phyloP scores from a whole-genome alignment of 2,329 filamentous ascomycete genomes.

The Penicillium sp. region DNA sequence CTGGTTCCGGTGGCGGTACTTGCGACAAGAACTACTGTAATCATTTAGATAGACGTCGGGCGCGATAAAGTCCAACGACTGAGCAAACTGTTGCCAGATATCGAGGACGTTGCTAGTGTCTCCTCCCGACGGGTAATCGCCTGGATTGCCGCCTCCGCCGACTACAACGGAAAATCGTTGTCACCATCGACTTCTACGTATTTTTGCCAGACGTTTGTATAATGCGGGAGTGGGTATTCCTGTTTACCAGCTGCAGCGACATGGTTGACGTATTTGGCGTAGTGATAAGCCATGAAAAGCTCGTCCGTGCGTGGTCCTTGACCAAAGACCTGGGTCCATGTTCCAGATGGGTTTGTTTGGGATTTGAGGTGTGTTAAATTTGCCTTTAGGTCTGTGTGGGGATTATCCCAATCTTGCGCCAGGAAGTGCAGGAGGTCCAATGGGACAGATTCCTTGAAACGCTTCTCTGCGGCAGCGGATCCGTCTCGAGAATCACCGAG shows the following conservation, averaged over 20 bases:
- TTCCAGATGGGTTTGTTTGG: slow-evolving; percentile 15
- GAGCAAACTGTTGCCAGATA: slow-evolving; percentile 47
- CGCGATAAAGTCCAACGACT: slow-evolving; percentile 48
- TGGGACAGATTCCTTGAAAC: slow-evolving; percentile 42
- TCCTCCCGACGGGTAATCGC: slow-evolving; percentile 52
- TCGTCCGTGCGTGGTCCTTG: slow-evolving; percentile 41
- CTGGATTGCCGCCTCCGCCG: slow-evolving; percentile 46
- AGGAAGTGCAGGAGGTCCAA: slow-evolving; percentile 36
- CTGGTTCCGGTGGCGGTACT: slow-evolving; percentile 46
- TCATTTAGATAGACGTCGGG: slow-evolving; percentile 53
- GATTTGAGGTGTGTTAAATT: slow-evolving; percentile 29
- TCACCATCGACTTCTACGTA: slow-evolving; percentile 36
- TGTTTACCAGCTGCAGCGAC: slow-evolving; percentile 45
- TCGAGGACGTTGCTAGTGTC: slow-evolving; percentile 45
- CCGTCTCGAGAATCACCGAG: slow-evolving; percentile 55
- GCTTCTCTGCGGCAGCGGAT: slow-evolving; percentile 42
- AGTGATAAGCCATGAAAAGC: slow-evolving; percentile 52
- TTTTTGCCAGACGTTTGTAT: slow-evolving; percentile 51
- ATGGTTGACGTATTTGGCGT: slow-evolving; percentile 42
- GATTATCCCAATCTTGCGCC: slow-evolving; percentile 6
- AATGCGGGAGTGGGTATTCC: slow-evolving; percentile 46
- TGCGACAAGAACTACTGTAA: slow-evolving; percentile 41
- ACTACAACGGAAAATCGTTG: slow-evolving; percentile 37
- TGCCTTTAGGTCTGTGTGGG: slow-evolving; percentile 24
- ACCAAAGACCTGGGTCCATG: slow-evolving; percentile 47